Evolutionary conservation across 1,284 basidiomycete genomes (phyloP), one percentile per base, ranked within the genome.

Genomic region (Schizopora paradoxa): DNA sequence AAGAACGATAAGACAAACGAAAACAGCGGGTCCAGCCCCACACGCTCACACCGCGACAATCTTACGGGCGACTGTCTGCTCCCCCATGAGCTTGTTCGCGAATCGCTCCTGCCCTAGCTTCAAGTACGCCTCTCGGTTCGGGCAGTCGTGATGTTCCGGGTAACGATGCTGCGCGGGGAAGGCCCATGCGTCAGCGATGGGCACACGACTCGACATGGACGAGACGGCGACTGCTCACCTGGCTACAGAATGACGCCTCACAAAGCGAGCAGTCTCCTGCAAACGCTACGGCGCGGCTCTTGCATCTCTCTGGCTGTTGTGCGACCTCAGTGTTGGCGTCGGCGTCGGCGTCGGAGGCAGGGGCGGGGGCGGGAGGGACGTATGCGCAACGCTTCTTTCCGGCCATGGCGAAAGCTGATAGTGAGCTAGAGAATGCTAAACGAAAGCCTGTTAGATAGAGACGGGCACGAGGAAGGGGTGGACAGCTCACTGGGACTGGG

Each of bases 71-170:
- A 87, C 81, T n/a, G 88, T 91, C 64, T 83, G 78, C 67, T 91
- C 88, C 55, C 79, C 79, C 72, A 90, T 88, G 49, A 91, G 69
- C 69, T 87, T 87, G 45, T 71, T 74, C 77, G 91, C 90, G 72
- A 91, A 91, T 60, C 78, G 75, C 56, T 89, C 79, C 61, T 90
- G 91, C 10, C 89, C 88, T 63, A 87, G 82, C 63, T 88, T 82
- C 55, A 82, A 70, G 66, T 88, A 91, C 61, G 82, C 80, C 61
- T 86, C 82, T 50, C 91, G 68, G 51, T 88, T 82, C 55, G 76
- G 73, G 67, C 86, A 90, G 52, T 74, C 74, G 61, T 91, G 87
- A 56, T 86, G 84, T 60, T 90, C 87, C 6, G 87, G 87, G 55
- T 89, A 72, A 55, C 87, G 86, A 61, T 90, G 87, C 87, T 90